These are phyloP conservation scores for Alternaria sp. DNA, from an alignment of 2,329 filamentous ascomycete species.

Conservation along the genomic window DNA sequence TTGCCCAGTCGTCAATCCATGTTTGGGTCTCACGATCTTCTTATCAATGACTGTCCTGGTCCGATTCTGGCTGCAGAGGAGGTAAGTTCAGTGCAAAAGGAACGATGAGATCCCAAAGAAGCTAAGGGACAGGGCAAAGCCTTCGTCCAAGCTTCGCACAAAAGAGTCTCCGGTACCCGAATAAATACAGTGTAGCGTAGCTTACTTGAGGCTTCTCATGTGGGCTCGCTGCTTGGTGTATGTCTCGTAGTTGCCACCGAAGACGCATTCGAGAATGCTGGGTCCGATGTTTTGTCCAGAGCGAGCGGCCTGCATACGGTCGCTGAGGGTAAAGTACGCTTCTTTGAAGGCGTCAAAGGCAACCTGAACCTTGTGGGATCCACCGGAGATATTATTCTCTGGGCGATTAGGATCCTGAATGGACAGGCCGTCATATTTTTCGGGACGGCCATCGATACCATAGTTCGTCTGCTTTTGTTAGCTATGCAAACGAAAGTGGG, in stretches of 20 bases:
- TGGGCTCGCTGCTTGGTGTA: constrained; percentile 73
- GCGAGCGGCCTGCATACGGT: constrained; percentile 58
- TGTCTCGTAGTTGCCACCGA: constrained; percentile 79
- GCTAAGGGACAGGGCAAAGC: neutral
- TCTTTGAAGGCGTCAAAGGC: constrained; percentile 74
- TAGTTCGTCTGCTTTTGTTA: constrained; percentile 21
- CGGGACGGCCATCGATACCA: constrained; percentile 40
- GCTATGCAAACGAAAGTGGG: neutral
- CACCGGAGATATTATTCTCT: constrained; percentile 87
- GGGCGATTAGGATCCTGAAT: constrained; percentile 92
- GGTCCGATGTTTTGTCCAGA: constrained; percentile 23
- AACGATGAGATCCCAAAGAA: neutral
- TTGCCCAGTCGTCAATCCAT: neutral
- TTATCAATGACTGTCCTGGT: neutral
- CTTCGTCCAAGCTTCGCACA: neutral
- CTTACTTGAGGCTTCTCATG: constrained; percentile 51
- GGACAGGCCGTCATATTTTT: constrained; percentile 67
- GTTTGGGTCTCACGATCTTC: neutral
- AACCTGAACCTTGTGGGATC: constrained; percentile 71
- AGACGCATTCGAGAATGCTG: constrained; percentile 74
- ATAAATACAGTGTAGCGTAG: constrained; percentile 12
- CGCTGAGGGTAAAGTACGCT: constrained; percentile 44
- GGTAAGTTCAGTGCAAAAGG: neutral
- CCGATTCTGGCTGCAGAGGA: neutral
- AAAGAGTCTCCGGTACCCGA: neutral